Evolutionary conservation across 176 grass and related monocot genomes (phyloP), one percentile per base, ranked within the genome.

Genomic region (Ananas comosus): DNA sequence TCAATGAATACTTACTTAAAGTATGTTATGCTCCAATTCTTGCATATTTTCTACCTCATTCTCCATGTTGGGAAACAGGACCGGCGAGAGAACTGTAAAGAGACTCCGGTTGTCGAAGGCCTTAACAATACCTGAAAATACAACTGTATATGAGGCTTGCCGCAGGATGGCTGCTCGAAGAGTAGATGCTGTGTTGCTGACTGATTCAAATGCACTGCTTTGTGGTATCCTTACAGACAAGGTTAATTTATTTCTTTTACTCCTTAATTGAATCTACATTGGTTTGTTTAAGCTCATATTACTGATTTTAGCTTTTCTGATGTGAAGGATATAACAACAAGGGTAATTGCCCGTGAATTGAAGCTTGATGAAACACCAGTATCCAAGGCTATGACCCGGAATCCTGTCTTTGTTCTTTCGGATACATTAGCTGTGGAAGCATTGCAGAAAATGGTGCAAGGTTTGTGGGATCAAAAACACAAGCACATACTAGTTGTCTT

Each of bases 391-490:
- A 99, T 99, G 94, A 90, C 89, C 10, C 80, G 94, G 74, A 93
- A 99, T 49, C 94, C 94, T 51, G 74, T 85, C 17, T 93, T 99
- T 59, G 94, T 99, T 82, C 89, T 93, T 0, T 80, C 87, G 2
- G 94, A 99, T 64, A 99, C 89, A 14, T 73, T 93, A 17, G 94
- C 94, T 0, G 89, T 99, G 1, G 94, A 99, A 73, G 94, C 94
- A 16, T 75, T 99, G 80, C 94, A 99, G 74, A 99, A 99, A 79
- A 99, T 99, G 94, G 89, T 99, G 64, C 94, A 90, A 90, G 89
- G 94, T 99, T 56, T 65, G 80, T 80, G 14, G 18, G 51, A 9
- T 13, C 14, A 2, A 25, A 53, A 33, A 18, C 12, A 65, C 10
- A 19, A 65, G 3, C 11, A 22, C 23, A 52, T 33, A 22, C 63